Evolutionary conservation across 495 filamentous ascomycete species (phyloP).

Genomic region (Talaromyces thailandensis): DNA sequence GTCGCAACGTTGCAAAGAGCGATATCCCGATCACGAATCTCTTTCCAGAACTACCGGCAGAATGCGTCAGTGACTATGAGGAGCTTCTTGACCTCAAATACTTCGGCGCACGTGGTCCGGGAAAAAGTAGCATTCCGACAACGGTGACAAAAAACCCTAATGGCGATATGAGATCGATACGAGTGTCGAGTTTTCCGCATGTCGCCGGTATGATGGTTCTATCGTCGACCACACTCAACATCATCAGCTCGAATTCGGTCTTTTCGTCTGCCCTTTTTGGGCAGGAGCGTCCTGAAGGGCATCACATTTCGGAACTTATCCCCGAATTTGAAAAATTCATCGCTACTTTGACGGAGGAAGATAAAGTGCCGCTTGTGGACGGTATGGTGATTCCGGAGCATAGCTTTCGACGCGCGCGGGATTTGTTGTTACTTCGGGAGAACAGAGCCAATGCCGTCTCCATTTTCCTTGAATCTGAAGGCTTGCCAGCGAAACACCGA

Average conservation of each 20-base stretch:
- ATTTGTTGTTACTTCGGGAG: conserved; percentile 71
- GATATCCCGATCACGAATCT: conserved; percentile 67
- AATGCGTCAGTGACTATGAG: conserved; percentile 53
- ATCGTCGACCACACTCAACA: conserved; percentile 60
- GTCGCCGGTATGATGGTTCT: conserved; percentile 95
- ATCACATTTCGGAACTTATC: conserved; percentile 68
- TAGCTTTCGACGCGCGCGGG: conserved; percentile 83
- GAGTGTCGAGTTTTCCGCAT: conserved; percentile 88
- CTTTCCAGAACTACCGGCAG: conserved; percentile 72
- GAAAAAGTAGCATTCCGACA: conserved; percentile 68
- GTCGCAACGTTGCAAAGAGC: conserved; percentile 50
- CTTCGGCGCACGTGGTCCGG: conserved; percentile 70
- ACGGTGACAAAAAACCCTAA: conserved; percentile 62
- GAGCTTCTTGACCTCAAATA: conserved; percentile 60
- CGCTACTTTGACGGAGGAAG: conserved; percentile 73
- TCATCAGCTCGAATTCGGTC: conserved; percentile 89
- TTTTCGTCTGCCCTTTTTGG: conserved; percentile 91
- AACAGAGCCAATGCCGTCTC: conserved; percentile 62
- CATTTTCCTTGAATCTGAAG: conserved; percentile 69
- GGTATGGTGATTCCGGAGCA: conserved; percentile 97
- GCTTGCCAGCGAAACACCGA: conserved; percentile 75
- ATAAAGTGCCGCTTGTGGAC: conserved; percentile 71
- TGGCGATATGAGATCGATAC: conserved; percentile 54
- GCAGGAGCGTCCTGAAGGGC: conserved; percentile 69
- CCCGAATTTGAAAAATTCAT: conserved; percentile 82